These are phyloP conservation scores for Cylindrotheca closterium DNA, from an alignment of 108 stramenopile species.

Conservation along the genomic window DNA sequence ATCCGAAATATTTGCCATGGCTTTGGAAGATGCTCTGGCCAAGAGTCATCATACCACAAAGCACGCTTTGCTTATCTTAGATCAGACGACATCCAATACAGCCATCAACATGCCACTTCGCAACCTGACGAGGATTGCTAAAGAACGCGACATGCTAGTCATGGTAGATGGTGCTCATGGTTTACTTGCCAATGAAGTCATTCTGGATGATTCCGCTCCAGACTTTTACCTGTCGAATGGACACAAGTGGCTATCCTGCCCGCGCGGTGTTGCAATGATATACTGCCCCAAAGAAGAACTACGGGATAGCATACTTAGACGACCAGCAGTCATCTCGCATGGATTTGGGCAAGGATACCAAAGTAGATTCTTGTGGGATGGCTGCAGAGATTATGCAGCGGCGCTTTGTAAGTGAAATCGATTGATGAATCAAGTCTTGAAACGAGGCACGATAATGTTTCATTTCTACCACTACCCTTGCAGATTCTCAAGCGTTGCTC, in stretches of 20 bases:
- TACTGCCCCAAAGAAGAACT: constrained; percentile 45
- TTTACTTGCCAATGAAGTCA: constrained; percentile 39
- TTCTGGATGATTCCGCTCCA: constrained; percentile 26
- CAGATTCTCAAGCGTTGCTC: no score
- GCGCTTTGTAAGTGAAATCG: constrained; percentile 30
- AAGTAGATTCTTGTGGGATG: constrained; percentile 78
- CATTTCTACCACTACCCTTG: no score
- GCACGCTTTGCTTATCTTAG: constrained; percentile 54
- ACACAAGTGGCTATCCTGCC: constrained; percentile 76
- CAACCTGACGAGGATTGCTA: constrained; percentile 38
- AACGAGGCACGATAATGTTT: no score
- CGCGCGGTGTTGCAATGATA: constrained; percentile 59
- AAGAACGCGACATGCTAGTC: constrained; percentile 47
- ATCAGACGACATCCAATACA: constrained; percentile 75
- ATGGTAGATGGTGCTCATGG: constrained; percentile 77
- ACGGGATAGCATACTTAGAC: constrained; percentile 45
- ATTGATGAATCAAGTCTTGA: no score
- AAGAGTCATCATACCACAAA: not conserved
- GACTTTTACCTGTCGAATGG: constrained; percentile 70
- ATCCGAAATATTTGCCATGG: constrained; percentile 16
- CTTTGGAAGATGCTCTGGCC: constrained; percentile 13
- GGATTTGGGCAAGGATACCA: constrained; percentile 63
- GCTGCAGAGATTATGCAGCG: constrained; percentile 68
- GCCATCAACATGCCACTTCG: constrained; percentile 63
- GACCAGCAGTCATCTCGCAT: constrained; percentile 68